Evolutionary conservation across 495 filamentous ascomycete genomes (phyloP).

Genomic region (Aspergillus indologenus): DNA sequence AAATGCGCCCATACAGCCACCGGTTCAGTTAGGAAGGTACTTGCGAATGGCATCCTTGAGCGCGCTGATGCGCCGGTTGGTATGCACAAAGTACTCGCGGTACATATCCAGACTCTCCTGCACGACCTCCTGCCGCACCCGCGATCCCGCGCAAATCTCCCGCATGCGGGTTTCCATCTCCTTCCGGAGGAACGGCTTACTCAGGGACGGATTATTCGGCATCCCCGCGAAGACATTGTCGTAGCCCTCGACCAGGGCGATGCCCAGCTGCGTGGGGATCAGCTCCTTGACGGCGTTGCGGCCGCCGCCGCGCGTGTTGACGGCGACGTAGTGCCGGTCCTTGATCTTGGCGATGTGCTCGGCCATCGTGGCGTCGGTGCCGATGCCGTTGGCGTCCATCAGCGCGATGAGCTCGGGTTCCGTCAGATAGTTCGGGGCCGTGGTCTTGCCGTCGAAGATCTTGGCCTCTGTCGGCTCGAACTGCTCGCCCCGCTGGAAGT

Average conservation of each 20-base stretch:
- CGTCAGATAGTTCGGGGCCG: constrained; percentile 79
- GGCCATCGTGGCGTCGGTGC: constrained; percentile 98
- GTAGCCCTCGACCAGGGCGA: constrained; percentile 90
- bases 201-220: constrained; percentile 70
- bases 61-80: constrained; percentile 66
- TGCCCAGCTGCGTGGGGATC: constrained; percentile 83
- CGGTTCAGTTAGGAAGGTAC: constrained; percentile 30
- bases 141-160: constrained; percentile 86
- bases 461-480: constrained; percentile 89
- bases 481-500: constrained; percentile 69
- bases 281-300: constrained; percentile 71
- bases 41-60: constrained; percentile 61
- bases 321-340: constrained; percentile 76
- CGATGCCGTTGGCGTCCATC: constrained; percentile 98
- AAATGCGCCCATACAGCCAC: not conserved
- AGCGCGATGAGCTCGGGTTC: constrained; percentile 96
- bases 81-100: constrained; percentile 75
- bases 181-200: constrained; percentile 96
- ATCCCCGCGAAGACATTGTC: constrained; percentile 74
- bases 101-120: constrained; percentile 81
- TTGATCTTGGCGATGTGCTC: constrained; percentile 97
- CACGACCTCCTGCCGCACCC: constrained; percentile 68
- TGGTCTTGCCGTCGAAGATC: constrained; percentile 84
- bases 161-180: constrained; percentile 97
- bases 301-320: constrained; percentile 53